Base-by-base conservation (phyloP, 2,329 filamentous ascomycete species). In the Penicillium sp. region DNA sequence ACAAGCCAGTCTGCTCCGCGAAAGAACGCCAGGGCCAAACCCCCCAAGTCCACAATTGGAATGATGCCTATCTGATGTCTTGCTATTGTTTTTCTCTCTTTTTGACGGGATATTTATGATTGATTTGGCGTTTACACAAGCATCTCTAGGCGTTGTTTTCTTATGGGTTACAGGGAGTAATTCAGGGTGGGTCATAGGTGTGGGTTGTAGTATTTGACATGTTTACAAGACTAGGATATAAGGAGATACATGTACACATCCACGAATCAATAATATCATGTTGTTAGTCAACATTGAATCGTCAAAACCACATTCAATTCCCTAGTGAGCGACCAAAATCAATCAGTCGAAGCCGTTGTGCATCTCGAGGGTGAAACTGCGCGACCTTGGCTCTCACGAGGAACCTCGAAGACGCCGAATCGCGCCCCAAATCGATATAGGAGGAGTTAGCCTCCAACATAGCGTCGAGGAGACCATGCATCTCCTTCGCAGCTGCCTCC, bases 321-420 rank as follows among this genome's bases (percentile, higher is more conserved):
- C 65, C 63, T 25, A 75, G 54, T 8, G 69, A 69, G 36, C 71
- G 71, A 14, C 78, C 79, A 69, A 83, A 82, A 65, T 83, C 80
- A 57, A 83, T 78, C 60, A 83, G 65, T 31, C 80, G 75, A 57
- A 83, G 61, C 57, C 77, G 77, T 56, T 73, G 72, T 16, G 81
- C 81, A 69, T 84, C 80, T 55, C 77, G 78, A 1, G 80, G 80
- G 65, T 83, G 79, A 47, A 82, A 82, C 57, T 83, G 80, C 14
- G 81, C 81, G 53, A 84, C 77, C 64, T 81, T 84, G 11, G 80
- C 79, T 61, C 79, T 74, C 16, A 84, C 77, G 33, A 84, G 66
- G 58, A 83, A 83, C 41, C 81, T 73, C 7, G 79, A 78, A 16
- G 78, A 77, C 14, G 81, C 81, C 36, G 79, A 81, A 53, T 84